Percentiles rank a stretch among this genome's conserved stretches.
These are phyloP conservation scores for Lactarius akahatsu DNA, from an alignment of 768 basidiomycete species.

Conservation along the genomic window DNA sequence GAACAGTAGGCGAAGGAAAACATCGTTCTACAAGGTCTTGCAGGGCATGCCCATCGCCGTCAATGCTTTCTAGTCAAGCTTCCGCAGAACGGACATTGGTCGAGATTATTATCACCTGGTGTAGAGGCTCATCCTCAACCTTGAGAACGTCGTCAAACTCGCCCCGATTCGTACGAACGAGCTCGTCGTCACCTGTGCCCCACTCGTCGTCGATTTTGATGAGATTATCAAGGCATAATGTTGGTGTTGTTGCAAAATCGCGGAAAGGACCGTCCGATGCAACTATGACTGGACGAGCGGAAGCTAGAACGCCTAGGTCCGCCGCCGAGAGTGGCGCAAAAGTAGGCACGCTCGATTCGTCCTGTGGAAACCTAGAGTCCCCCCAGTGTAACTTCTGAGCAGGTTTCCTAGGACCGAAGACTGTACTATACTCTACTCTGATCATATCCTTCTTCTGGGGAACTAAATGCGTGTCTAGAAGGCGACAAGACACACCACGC, in stretches of 20 bases:
- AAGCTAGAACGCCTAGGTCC: background rate
- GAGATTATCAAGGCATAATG: background rate
- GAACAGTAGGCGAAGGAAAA: conserved; percentile 60
- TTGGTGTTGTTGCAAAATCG: background rate
- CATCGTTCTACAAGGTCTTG: conserved; percentile 94
- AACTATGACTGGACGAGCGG: background rate
- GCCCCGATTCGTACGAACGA: conserved; percentile 37
- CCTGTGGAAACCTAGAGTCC: background rate
- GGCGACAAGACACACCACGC: too few species aligned
- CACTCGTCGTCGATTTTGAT: conserved; percentile 50
- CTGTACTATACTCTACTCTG: too few species aligned
- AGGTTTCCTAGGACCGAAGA: too few species aligned
- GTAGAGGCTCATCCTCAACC: conserved; percentile 27
- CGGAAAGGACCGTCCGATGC: background rate
- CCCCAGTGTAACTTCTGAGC: too few species aligned
- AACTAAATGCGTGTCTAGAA: too few species aligned
- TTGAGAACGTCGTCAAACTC: conserved; percentile 31
- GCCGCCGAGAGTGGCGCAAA: background rate
- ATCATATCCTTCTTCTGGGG: too few species aligned
- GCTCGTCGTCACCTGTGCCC: conserved; percentile 74
- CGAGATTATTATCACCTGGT: background rate
- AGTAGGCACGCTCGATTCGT: background rate
- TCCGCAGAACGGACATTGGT: conserved; percentile 37
- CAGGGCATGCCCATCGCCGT: conserved; percentile 98
- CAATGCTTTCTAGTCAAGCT: conserved; percentile 69